phyloP scores from a whole-genome alignment of 768 basidiomycete species.

The Pleurotus pulmonarius region DNA sequence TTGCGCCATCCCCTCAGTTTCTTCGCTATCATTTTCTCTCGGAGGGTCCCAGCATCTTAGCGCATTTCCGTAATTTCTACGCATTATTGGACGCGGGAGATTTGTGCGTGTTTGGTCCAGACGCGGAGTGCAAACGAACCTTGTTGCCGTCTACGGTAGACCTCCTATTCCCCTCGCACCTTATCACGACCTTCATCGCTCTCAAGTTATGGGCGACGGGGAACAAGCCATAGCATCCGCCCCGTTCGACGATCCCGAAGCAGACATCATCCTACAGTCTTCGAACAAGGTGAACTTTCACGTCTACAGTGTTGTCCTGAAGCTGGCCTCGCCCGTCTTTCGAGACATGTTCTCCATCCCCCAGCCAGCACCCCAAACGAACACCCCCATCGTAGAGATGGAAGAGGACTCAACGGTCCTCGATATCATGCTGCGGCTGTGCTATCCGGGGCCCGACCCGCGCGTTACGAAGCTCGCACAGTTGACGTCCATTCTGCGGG shows the following conservation, averaged over 20 bases:
- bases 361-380: background rate
- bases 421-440: background rate
- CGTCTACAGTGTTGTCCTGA: background rate
- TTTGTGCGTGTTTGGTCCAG: no score
- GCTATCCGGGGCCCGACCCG: slow-evolving; percentile 2
- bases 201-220: no score
- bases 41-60: no score
- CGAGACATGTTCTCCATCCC: slow-evolving; percentile 3
- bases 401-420: slow-evolving; percentile 12
- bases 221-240: no score
- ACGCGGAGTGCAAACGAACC: no score
- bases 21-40: no score
- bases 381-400: slow-evolving; percentile 8
- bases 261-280: slow-evolving; percentile 5
- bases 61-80: no score
- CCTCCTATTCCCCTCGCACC: no score
- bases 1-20: no score
- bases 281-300: slow-evolving; percentile 7
- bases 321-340: slow-evolving; percentile 1
- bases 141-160: no score
- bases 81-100: no score
- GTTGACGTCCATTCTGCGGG: slow-evolving; percentile 3
- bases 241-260: background rate
- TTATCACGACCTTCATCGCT: no score
- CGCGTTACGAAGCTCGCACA: background rate